Evolutionary conservation across 768 basidiomycete species (phyloP).

Genomic region (Pisolithus orientalis): DNA sequence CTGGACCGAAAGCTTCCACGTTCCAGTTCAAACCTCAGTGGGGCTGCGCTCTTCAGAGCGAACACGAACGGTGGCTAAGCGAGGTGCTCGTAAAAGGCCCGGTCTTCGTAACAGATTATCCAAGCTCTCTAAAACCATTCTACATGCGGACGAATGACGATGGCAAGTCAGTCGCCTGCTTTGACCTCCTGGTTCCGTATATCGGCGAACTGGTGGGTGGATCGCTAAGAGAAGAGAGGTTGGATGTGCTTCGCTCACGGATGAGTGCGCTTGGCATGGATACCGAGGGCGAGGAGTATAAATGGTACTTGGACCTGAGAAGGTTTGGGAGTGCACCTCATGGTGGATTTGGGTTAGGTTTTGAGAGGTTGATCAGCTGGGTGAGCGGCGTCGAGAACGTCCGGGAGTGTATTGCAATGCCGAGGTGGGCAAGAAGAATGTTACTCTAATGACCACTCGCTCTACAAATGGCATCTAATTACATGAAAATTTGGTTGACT

Average conservation of each 20-base stretch:
- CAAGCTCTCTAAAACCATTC: conserved; percentile 79
- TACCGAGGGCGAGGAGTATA: conserved; percentile 33
- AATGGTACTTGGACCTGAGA: conserved; percentile 82
- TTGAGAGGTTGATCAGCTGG: conserved; percentile 87
- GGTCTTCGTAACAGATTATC: conserved; percentile 91
- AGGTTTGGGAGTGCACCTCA: conserved; percentile 85
- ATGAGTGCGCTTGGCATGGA: conserved; percentile 46
- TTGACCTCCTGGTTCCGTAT: conserved; percentile 85
- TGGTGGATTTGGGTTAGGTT: conserved; percentile 94
- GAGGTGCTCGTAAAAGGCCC: conserved; percentile 63
- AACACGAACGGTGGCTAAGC: conserved; percentile 91
- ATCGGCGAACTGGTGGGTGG: conserved; percentile 92
- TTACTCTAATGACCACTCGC: conserved; percentile 37
- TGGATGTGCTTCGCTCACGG: conserved; percentile 40
- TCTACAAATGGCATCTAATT: not conserved
- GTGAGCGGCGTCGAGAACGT: conserved; percentile 84
- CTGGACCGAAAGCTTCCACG: conserved; percentile 13
- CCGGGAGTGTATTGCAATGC: conserved; percentile 90
- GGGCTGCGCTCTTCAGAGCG: conserved; percentile 74
- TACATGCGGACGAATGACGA: conserved; percentile 81
- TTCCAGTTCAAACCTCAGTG: conserved; percentile 58
- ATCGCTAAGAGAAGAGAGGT: conserved; percentile 78
- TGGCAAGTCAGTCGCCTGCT: conserved; percentile 76
- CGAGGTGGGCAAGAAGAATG: conserved; percentile 82
- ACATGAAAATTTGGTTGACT: not conserved